A percentile compares a stretch with the other conserved stretches of the same genome.
These are phyloP conservation scores for Naematelia aurantialba DNA, from an alignment of 768 basidiomycete genomes.

Conservation along the genomic window DNA sequence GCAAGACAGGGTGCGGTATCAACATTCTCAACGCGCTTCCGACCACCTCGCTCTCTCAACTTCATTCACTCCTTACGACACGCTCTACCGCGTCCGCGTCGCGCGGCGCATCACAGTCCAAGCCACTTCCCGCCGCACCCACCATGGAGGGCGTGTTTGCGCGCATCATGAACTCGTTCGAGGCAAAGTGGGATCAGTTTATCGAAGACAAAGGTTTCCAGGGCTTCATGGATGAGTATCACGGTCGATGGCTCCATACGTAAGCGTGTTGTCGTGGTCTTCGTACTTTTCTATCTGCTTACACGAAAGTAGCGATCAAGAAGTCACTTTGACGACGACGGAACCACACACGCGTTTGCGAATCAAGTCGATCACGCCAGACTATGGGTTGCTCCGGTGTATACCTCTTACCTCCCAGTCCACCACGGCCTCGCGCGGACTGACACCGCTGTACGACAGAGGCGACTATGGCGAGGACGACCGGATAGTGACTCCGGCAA, in stretches of 20 bases:
- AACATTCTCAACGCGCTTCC: constrained; percentile 81
- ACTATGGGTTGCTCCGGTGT: constrained; percentile 82
- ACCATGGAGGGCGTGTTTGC: constrained; percentile 74
- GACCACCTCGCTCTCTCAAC: constrained; percentile 72
- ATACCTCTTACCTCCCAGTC: constrained; percentile 41
- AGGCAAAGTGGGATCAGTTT: constrained; percentile 72
- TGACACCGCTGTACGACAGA: constrained; percentile 38
- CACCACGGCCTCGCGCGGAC: constrained; percentile 11
- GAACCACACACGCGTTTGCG: constrained; percentile 67
- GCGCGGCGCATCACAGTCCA: constrained; percentile 13
- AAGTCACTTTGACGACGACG: constrained; percentile 70
- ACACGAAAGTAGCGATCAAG: constrained; percentile 27
- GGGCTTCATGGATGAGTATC: constrained; percentile 75
- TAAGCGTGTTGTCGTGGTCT: constrained; percentile 53
- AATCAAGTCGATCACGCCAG: constrained; percentile 78
- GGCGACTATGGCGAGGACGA: constrained; percentile 39
- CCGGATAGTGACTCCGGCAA: constrained; percentile 18
- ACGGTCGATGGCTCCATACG: constrained; percentile 85
- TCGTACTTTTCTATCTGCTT: neutral
- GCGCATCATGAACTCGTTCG: constrained; percentile 70
- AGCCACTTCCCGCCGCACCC: constrained; percentile 52
- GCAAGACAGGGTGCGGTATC: constrained; percentile 70
- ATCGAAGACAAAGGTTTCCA: constrained; percentile 66
- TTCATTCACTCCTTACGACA: constrained; percentile 53
- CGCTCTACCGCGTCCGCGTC: constrained; percentile 1